phyloP scores from a whole-genome alignment of 1,284 basidiomycete species.

The Ceratobasidium sp. region DNA sequence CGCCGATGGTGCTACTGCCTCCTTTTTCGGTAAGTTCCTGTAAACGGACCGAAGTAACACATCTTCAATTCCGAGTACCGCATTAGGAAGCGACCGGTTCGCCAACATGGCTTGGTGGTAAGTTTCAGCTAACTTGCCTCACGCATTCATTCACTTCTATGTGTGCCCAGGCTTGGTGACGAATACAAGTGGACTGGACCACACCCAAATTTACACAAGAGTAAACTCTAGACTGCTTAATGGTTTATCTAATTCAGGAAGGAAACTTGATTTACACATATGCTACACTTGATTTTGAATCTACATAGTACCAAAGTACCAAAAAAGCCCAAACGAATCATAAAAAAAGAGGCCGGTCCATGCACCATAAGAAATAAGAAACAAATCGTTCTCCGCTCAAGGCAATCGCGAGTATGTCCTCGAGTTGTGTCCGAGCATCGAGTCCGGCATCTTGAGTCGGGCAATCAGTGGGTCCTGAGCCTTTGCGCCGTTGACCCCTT shows the following conservation, averaged over 20 bases:
- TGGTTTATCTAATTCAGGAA: not conserved
- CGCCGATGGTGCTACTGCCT: not conserved
- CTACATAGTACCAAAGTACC: constrained; percentile 22
- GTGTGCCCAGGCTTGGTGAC: constrained; percentile 20
- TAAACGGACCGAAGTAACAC: not conserved
- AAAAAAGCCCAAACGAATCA: too few relatives aligned
- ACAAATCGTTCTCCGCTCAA: not conserved
- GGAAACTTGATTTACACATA: constrained; percentile 29
- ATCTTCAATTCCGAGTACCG: not conserved
- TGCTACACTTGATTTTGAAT: constrained; percentile 30
- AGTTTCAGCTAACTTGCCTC: not conserved
- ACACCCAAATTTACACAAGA: constrained; percentile 13
- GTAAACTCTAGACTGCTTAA: constrained; percentile 6
- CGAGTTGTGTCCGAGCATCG: not conserved
- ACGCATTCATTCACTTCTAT: not conserved
- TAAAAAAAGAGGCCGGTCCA: not conserved
- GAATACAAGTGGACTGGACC: constrained; percentile 27
- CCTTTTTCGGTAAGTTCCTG: constrained; percentile 32
- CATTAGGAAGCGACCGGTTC: constrained; percentile 38
- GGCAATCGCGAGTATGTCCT: constrained; percentile 14
- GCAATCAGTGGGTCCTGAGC: constrained; percentile 9
- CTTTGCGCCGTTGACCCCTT: not conserved
- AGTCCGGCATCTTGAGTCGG: constrained; percentile 24
- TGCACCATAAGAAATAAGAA: not conserved
- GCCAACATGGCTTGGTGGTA: constrained; percentile 39